Conservation (phyloP, 169 alveolate genomes). For the Plasmodium sp. region DNA sequence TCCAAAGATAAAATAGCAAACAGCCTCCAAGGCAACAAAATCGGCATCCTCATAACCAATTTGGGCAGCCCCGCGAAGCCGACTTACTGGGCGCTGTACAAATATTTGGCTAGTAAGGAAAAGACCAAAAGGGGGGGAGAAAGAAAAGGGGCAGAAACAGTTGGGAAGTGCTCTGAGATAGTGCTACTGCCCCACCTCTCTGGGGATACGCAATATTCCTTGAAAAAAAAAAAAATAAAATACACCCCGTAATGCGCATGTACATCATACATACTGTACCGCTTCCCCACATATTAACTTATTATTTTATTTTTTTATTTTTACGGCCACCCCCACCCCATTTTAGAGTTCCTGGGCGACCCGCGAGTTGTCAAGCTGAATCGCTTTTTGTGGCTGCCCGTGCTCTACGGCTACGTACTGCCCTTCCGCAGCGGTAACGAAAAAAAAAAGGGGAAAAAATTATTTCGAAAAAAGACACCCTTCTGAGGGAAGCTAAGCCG, state of each 20-base stretch:
- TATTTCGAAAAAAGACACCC: not conserved
- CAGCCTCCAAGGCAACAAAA: constrained; percentile 24
- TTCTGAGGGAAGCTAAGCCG: not conserved
- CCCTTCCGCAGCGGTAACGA: constrained; percentile 77
- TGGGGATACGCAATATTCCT: not conserved
- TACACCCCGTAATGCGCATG: not conserved
- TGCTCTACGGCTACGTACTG: constrained; percentile 64
- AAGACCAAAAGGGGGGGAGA: not conserved
- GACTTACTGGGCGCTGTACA: constrained; percentile 57
- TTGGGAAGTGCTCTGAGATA: not conserved
- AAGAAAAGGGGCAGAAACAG: not conserved
- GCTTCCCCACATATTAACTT: not conserved
- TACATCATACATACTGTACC: not conserved
- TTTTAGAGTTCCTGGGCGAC: constrained; percentile 79
- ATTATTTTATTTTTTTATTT: constrained; percentile 8
- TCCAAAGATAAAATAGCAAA: constrained; percentile 60
- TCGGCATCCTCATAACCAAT: constrained; percentile 66
- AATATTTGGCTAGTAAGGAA: constrained; percentile 60
- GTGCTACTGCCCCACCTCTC: not conserved
- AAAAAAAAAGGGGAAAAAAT: not conserved
- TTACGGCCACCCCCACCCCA: not conserved
- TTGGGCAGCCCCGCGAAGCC: constrained; percentile 69
- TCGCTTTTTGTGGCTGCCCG: constrained; percentile 74
- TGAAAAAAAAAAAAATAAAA: not conserved
- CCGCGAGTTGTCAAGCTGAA: constrained; percentile 78